Base-by-base conservation (phyloP, 768 basidiomycete species). In the Cyathus striatus region DNA sequence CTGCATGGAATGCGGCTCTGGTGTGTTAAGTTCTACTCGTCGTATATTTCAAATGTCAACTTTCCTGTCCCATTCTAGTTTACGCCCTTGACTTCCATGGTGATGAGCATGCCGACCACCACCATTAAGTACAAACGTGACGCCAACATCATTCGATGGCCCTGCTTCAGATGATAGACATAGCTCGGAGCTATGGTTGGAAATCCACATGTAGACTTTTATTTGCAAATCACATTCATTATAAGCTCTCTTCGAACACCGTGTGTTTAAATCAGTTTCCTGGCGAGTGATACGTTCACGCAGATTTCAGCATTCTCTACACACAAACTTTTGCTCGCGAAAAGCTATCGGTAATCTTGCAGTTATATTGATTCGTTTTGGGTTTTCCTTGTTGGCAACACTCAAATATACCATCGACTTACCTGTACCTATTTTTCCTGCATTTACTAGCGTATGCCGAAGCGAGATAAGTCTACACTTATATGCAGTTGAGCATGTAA, bases 1-100 rank as follows among this genome's bases (percentile, higher is more conserved):
- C 60, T 97, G 94, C 81, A 72, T 79, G 10, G 94, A 97, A 68
- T 97, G 94, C 52, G 94, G 94, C 54, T 92, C 86, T 43, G 90
- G 92, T 94, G 57, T 40, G 83, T 67, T 22, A 38, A 39, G 34
- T 35, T 25, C 22, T 47, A 17, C 22, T 35, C 27, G n/a, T n/a
- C n/a, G n/a, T n/a, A n/a, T n/a, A n/a, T 22, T 16, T 20, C 4
- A 24, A 20, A 39, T 32, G 34, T 7, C 50, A 5, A 30, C 36
- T 43, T 38, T 14, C 26, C 22, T 12, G 41, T 26, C 6, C 41
- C 35, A 21, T n/a, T n/a, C 44, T 41, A 92, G 90, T 81, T 27
- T 90, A 90, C 56, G 66, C 72, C 25, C 75, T 91, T 44, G 84
- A 91, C 56, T 83, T 73, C 68, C 81, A 83, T 44, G 83, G 83